Evolutionary conservation across 2,329 filamentous ascomycete genomes (phyloP), one percentile per base, ranked within the genome.

Genomic region (Colletotrichum destructivum): DNA sequence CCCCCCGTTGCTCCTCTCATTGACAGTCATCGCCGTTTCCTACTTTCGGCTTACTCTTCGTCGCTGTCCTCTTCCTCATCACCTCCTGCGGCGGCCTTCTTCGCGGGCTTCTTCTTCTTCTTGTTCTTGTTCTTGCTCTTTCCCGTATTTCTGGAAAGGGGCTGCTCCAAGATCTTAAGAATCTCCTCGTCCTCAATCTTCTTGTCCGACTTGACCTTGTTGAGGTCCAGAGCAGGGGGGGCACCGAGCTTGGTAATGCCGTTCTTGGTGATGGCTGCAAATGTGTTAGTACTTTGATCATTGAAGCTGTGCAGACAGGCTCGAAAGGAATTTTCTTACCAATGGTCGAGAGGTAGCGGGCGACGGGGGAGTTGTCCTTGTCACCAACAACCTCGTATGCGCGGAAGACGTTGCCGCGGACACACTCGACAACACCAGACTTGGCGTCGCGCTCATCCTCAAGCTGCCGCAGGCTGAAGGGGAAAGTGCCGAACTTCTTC

Each of bases 121-220:
- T 92, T 93, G 88, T 93, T 91, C 89, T 93, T 95, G 90, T 95
- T 97, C 88, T 95, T 96, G 88, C 93, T 96, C 88, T 94, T 94
- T 81, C 94, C 95, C 82, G 95, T 95, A 85, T 94, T 93, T 85
- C 94, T 94, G 75, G 92, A 87, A 77, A 98, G 85, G 42, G 96
- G 96, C 83, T 94, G 93, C 85, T 96, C 95, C 62, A 99, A 89
- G 75, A 98, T 96, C 88, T 96, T 94, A 77, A 98, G 91, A 76
- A 99, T 89, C 86, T 98, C 96, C 86, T 97, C 94, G 75, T 98
- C 96, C 76, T 91, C 92, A 79, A 99, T 98, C 90, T 98, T 98
- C 90, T 98, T 98, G 83, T 98, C 95, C 44, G 94, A 92, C 89
- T 98, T 93, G 88, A 92, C 90, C 87, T 95, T 95, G 81, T 88